Evolutionary conservation across 2,329 filamentous ascomycete species (phyloP).

Genomic region (Neofusicoccum kwambonambiense): DNA sequence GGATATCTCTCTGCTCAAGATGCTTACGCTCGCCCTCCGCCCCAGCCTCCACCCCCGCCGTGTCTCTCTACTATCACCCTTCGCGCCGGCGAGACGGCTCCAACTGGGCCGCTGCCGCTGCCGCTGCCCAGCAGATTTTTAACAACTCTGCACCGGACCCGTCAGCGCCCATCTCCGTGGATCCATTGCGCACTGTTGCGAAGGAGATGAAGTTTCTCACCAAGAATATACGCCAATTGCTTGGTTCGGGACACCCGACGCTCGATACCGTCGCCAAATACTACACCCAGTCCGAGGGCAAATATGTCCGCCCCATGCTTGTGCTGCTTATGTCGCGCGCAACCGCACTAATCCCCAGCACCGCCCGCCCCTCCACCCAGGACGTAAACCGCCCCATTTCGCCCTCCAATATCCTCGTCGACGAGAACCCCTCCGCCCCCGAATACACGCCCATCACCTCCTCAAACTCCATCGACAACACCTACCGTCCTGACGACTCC

Average conservation of each 20-base stretch:
- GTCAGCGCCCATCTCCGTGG: slow-evolving; percentile 69
- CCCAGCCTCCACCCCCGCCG: slow-evolving; percentile 22
- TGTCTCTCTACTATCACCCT: slow-evolving; percentile 35
- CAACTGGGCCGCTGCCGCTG: slow-evolving; percentile 73
- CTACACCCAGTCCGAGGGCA: slow-evolving; percentile 94
- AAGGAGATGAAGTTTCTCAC: slow-evolving; percentile 97
- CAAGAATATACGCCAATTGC: slow-evolving; percentile 87
- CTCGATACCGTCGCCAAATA: slow-evolving; percentile 96
- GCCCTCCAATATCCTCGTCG: slow-evolving; percentile 64
- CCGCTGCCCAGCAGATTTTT: slow-evolving; percentile 67
- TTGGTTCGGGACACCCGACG: slow-evolving; percentile 91
- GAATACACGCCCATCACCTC: slow-evolving; percentile 55
- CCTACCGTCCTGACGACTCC: slow-evolving; percentile 47
- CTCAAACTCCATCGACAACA: slow-evolving; percentile 47
- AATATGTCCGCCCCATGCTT: slow-evolving; percentile 91
- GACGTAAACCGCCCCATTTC: slow-evolving; percentile 61
- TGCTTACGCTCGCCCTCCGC: slow-evolving; percentile 25
- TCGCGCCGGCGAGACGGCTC: slow-evolving; percentile 54
- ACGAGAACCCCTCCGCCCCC: slow-evolving; percentile 71
- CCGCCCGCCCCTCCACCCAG: slow-evolving; percentile 28
- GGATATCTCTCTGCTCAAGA: slow-evolving; percentile 29
- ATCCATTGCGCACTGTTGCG: slow-evolving; percentile 84
- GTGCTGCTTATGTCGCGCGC: slow-evolving; percentile 96
- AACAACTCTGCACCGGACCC: slow-evolving; percentile 60
- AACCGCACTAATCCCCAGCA: slow-evolving; percentile 73